Percentiles rank a stretch among this genome's conserved stretches.
Evolutionary conservation across 2,329 filamentous ascomycete species (phyloP).

Genomic region (Monilinia vaccinii-corymbosi): DNA sequence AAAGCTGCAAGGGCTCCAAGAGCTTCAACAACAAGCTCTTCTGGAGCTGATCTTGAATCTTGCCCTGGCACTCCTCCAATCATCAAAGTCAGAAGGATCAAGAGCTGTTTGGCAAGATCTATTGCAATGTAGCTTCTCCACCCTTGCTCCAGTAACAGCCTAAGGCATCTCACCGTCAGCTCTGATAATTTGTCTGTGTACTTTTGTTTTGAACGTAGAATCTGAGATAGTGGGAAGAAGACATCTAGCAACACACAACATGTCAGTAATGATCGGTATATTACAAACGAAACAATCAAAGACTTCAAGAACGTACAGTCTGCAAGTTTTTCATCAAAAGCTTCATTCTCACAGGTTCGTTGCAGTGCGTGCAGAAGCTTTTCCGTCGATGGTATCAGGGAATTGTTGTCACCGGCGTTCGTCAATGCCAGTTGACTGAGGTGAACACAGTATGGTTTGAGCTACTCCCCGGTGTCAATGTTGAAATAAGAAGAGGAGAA

Average conservation of each 20-base stretch:
- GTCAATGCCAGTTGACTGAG: conserved; percentile 49
- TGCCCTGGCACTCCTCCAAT: conserved; percentile 62
- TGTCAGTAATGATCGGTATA: neutral
- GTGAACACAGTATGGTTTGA: conserved; percentile 53
- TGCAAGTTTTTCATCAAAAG: conserved; percentile 71
- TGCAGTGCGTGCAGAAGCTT: conserved; percentile 40
- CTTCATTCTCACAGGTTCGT: conserved; percentile 33
- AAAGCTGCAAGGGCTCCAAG: conserved; percentile 62
- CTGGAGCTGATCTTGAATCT: conserved; percentile 41
- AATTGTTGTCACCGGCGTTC: conserved; percentile 35
- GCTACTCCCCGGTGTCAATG: conserved; percentile 32
- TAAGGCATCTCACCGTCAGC: conserved; percentile 64
- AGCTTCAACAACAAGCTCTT: conserved; percentile 66
- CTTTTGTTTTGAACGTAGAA: conserved; percentile 67
- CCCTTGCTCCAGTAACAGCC: conserved; percentile 63
- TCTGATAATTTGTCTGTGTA: conserved; percentile 68
- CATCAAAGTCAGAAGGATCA: conserved; percentile 76
- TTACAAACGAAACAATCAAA: neutral
- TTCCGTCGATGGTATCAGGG: conserved; percentile 37
- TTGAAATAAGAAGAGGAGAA: neutral
- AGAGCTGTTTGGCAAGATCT: conserved; percentile 70
- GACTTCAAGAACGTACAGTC: conserved; percentile 75
- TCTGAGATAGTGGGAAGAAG: conserved; percentile 85
- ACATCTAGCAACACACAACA: conserved; percentile 39
- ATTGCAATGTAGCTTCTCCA: conserved; percentile 67